These are phyloP conservation scores for Cornus controversa DNA, from an alignment of 148 eudicot genomes.

Conservation along the genomic window DNA sequence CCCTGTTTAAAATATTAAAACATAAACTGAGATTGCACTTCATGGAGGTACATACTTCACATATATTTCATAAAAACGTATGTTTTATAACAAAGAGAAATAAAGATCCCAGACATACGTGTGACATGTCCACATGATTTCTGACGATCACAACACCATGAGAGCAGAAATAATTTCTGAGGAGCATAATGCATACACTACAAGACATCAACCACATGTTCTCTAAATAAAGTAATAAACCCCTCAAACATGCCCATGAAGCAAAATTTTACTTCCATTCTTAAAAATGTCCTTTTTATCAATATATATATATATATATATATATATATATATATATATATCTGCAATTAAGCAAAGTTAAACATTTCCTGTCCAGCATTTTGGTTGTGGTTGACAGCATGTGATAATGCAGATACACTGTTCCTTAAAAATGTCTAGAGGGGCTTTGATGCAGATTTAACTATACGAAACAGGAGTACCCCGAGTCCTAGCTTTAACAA, in stretches of 20 bases:
- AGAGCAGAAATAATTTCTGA: not conserved
- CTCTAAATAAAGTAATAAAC: not conserved
- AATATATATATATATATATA: not conserved
- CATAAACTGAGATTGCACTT: not conserved
- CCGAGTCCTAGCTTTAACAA: not conserved
- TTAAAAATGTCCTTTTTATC: not conserved
- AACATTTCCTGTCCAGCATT: not conserved
- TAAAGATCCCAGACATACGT: no score
- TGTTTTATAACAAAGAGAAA: not conserved
- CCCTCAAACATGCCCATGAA: not conserved
- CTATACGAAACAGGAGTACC: not conserved
- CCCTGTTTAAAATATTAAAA: not conserved
- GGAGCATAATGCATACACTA: not conserved
- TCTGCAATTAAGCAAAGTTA: conserved; percentile 3
- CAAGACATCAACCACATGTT: not conserved
- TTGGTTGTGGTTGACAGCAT: not conserved
- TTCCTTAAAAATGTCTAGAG: no score
- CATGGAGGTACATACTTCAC: not conserved
- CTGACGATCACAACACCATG: no score
- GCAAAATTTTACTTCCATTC: not conserved
- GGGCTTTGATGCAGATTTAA: not conserved
- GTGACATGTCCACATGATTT: no score
- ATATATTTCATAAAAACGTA: not conserved
- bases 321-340: no score
- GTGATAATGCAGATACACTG: not conserved